phyloP scores from a whole-genome alignment of 2,329 filamentous ascomycete species.

The Amesomyces nigricolor region DNA sequence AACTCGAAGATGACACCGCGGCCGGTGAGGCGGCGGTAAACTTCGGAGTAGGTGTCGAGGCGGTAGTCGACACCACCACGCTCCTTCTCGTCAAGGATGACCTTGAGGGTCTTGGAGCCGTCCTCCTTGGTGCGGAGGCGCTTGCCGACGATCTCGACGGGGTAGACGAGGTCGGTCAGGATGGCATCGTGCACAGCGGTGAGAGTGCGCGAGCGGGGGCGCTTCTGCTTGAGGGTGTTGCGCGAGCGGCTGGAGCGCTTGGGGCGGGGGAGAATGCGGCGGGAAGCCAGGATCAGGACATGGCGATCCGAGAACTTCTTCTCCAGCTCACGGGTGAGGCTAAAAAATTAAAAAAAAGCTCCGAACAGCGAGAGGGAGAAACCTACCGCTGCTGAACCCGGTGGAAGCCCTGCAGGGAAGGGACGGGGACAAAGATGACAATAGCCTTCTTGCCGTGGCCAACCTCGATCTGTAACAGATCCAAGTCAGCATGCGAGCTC shows the following conservation, averaged over 20 bases:
- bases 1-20: slow-evolving; percentile 98
- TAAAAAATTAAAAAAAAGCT: slow-evolving; percentile 35
- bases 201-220: slow-evolving; percentile 93
- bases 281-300: slow-evolving; percentile 96
- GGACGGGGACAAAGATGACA: slow-evolving; percentile 99
- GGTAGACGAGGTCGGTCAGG: slow-evolving; percentile 96
- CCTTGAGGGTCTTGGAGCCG: slow-evolving; percentile 96
- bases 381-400: slow-evolving; percentile 98
- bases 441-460: slow-evolving; percentile 99
- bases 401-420: slow-evolving; percentile 97
- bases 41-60: slow-evolving; percentile 98
- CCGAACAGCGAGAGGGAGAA: slow-evolving; percentile 6
- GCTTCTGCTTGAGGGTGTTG: slow-evolving; percentile 97
- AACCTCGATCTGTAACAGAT: slow-evolving; percentile 89
- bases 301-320: slow-evolving; percentile 99
- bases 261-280: slow-evolving; percentile 96
- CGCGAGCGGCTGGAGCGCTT: slow-evolving; percentile 97
- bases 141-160: slow-evolving; percentile 99
- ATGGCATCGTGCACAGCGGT: slow-evolving; percentile 99
- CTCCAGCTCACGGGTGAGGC: slow-evolving; percentile 99
- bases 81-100: slow-evolving; percentile 99
- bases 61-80: slow-evolving; percentile 98
- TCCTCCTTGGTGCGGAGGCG: slow-evolving; percentile 98
- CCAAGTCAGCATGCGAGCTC: slow-evolving; percentile 73
- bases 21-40: slow-evolving; percentile 96